Evolutionary conservation across 176 grass and related monocot genomes (phyloP), one percentile per base, ranked within the genome.

Genomic region (Luzula sylvatica): DNA sequence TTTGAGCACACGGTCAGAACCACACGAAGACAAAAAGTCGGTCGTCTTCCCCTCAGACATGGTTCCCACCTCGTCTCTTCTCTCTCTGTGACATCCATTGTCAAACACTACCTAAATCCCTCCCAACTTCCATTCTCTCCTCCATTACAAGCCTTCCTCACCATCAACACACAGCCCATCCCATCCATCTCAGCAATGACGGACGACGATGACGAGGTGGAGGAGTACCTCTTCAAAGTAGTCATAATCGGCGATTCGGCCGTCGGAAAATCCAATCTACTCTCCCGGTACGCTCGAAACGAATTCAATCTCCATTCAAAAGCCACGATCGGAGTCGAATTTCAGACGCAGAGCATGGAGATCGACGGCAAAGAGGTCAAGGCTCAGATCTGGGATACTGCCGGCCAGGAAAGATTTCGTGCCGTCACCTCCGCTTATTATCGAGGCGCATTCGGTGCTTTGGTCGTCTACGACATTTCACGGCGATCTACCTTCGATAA

Each of bases 381-480:
- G 25, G 60, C 60, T 25, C 60, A 64, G 60, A 64, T 64, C 60
- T 64, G 60, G 60, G 60, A 64, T 20, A 64, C 60, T 19, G 60
- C 60, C 29, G 60, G 60, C 2, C 60, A 64, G 24, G 60, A 64
- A 24, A 6, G 60, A 11, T 64, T 64, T 7, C 4, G 60, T 20
- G 60, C 60, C 9, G 60, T 64, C n/a, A 64, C 60, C 0, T 64
- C 60, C 8, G 60, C 60, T 5, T 64, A 64, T 45, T 64, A 64
- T 12, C 60, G 60, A 14, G 60, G 60, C 17, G 60, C 60, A 30
- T 64, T 64, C 28, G 60, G 60, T 2, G 60, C 60, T 49, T 25
- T 64, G 2, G 60, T 64, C 7, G 60, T 64, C 20, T 64, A 64
- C 23, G 60, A 64, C 47, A 64, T 64, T 19, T 64, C 60, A 12